These are phyloP conservation scores for Sarocladiaceae sp. DNA, from an alignment of 2,329 filamentous ascomycete genomes.

Conservation along the genomic window DNA sequence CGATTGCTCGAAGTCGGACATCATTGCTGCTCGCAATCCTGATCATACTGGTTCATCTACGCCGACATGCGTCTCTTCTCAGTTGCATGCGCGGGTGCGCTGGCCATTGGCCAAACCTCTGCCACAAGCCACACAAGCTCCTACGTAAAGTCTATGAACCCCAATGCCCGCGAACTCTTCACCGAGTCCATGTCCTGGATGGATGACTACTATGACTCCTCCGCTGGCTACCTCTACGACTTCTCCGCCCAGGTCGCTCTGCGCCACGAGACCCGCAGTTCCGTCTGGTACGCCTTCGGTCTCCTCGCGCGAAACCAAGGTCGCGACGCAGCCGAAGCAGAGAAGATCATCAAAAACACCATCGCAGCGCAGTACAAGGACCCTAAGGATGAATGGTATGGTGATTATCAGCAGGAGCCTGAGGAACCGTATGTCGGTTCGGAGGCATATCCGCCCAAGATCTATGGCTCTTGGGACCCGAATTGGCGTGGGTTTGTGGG, in stretches of 20 bases:
- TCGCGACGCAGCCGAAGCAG: constrained; percentile 44
- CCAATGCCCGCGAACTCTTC: neutral
- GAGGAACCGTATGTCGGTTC: constrained; percentile 56
- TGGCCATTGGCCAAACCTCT: neutral
- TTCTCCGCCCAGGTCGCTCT: constrained; percentile 39
- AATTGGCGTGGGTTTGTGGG: constrained; percentile 63
- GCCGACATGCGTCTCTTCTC: constrained; percentile 2
- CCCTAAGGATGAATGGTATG: constrained; percentile 49
- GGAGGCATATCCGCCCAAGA: constrained; percentile 41
- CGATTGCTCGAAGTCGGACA: too few relatives aligned
- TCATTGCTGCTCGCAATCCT: too few relatives aligned
- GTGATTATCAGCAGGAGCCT: constrained; percentile 48
- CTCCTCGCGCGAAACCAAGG: constrained; percentile 50
- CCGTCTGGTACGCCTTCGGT: constrained; percentile 56
- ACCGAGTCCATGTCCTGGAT: constrained; percentile 42
- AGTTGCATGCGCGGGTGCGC: neutral
- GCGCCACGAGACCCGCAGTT: constrained; percentile 52
- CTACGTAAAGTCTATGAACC: neutral
- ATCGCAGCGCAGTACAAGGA: constrained; percentile 50
- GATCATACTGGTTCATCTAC: too few relatives aligned
- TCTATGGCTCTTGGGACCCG: constrained; percentile 57
- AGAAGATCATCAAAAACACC: constrained; percentile 50
- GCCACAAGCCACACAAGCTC: neutral
- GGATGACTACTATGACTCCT: constrained; percentile 50
- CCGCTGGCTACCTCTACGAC: constrained; percentile 49